Evolutionary conservation across 2,329 filamentous ascomycete genomes (phyloP).

Genomic region (Didymella arachidicola): DNA sequence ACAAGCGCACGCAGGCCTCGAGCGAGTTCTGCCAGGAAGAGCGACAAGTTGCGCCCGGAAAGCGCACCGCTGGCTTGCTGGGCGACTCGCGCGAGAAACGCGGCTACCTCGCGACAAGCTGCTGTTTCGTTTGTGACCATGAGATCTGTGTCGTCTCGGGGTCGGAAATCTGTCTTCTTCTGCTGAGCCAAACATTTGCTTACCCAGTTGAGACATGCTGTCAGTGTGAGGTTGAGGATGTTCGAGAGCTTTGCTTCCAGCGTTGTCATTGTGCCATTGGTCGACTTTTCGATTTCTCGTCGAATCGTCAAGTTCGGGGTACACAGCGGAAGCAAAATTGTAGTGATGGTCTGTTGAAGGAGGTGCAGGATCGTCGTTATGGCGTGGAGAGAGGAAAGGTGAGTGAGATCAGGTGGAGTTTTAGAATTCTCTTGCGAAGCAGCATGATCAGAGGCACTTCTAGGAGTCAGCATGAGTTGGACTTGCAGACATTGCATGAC

Average conservation of each 20-base stretch:
- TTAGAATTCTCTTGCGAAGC: slow-evolving; percentile 80
- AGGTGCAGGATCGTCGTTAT: slow-evolving; percentile 90
- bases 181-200: slow-evolving; percentile 75
- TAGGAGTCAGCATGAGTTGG: slow-evolving; percentile 20
- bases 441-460: slow-evolving; percentile 68
- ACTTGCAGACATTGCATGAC: slow-evolving; percentile 23
- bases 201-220: slow-evolving; percentile 79
- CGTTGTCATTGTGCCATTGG: slow-evolving; percentile 73
- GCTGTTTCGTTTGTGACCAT: slow-evolving; percentile 67
- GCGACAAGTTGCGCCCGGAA: slow-evolving; percentile 82
- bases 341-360: slow-evolving; percentile 90
- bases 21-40: slow-evolving; percentile 84
- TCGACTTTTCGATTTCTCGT: slow-evolving; percentile 86
- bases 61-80: slow-evolving; percentile 71
- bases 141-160: slow-evolving; percentile 73
- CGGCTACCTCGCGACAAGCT: slow-evolving; percentile 81
- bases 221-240: slow-evolving; percentile 73
- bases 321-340: slow-evolving; percentile 88
- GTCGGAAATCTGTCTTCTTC: slow-evolving; percentile 88
- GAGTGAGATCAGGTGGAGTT: slow-evolving; percentile 84
- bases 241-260: slow-evolving; percentile 85
- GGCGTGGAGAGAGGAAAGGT: slow-evolving; percentile 78
- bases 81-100: slow-evolving; percentile 76
- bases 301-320: slow-evolving; percentile 89
- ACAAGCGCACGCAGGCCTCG: slow-evolving; percentile 78